phyloP scores from a whole-genome alignment of 2,329 filamentous ascomycete species.

The Alternaria viburni region DNA sequence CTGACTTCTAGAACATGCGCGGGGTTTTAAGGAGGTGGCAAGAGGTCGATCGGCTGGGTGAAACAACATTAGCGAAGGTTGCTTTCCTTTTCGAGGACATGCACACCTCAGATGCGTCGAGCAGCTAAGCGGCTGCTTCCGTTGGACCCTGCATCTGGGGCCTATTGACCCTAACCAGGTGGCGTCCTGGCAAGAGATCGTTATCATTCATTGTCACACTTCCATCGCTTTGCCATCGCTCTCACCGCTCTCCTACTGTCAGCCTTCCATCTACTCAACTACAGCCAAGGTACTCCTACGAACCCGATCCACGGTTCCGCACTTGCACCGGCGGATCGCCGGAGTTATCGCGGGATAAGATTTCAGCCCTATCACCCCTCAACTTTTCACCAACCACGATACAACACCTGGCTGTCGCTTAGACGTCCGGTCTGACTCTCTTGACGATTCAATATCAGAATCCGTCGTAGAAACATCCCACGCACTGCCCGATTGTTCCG shows the following conservation, averaged over 20 bases:
- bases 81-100: constrained; percentile 3
- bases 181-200: constrained; percentile 11
- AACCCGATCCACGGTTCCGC: not conserved
- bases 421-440: not conserved
- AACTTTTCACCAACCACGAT: constrained; percentile 15
- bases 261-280: not conserved
- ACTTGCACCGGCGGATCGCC: constrained; percentile 6
- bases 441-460: not conserved
- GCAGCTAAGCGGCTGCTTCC: constrained; percentile 5
- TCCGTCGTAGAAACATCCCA: not conserved
- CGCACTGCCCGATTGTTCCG: not conserved
- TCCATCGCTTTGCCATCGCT: not conserved
- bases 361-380: constrained; percentile 17
- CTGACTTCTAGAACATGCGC: constrained; percentile 1
- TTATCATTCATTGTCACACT: constrained; percentile 14
- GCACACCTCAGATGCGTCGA: constrained; percentile 6
- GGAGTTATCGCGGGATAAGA: constrained; percentile 19
- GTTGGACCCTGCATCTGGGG: constrained; percentile 20
- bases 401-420: not conserved
- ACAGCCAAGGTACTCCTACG: not conserved
- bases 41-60: constrained; percentile 2
- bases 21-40: constrained; percentile 2
- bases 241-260: not conserved
- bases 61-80: constrained; percentile 5
- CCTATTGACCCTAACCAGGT: constrained; percentile 4